A percentile compares a stretch with the other conserved stretches of the same genome.
Evolutionary conservation across 1,139 yeast species (phyloP).

Genomic region (Suhomyces chickasaworum): DNA sequence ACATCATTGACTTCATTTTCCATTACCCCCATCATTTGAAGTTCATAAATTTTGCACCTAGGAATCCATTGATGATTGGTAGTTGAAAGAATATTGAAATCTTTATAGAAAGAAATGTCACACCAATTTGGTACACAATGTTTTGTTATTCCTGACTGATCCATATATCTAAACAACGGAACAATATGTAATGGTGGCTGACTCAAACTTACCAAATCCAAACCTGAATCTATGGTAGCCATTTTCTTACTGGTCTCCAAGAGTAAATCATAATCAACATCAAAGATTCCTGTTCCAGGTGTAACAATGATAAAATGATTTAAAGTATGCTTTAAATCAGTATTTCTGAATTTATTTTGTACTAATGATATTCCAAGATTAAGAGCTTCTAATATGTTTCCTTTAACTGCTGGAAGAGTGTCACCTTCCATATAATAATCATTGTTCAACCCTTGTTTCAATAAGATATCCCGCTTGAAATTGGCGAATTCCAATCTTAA

Average conservation of each 20-base stretch:
- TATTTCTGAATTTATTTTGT: conserved; percentile 78
- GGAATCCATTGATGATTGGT: conserved; percentile 75
- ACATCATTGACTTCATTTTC: conserved; percentile 79
- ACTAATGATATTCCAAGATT: conserved; percentile 79
- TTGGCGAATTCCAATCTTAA: conserved; percentile 82
- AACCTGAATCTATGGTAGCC: conserved; percentile 76
- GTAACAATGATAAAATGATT: conserved; percentile 83
- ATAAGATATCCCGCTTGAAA: conserved; percentile 70
- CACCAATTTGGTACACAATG: conserved; percentile 95
- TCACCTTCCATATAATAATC: conserved; percentile 51
- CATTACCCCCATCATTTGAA: conserved; percentile 98
- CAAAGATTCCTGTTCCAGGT: conserved; percentile 92
- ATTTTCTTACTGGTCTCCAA: conserved; percentile 75
- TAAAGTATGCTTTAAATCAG: conserved; percentile 85
- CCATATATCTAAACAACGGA: conserved; percentile 75
- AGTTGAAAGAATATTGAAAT: conserved; percentile 38
- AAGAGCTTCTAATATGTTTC: conserved; percentile 85
- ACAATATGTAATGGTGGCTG: conserved; percentile 92
- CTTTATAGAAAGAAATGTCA: conserved; percentile 86
- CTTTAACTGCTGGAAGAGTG: conserved; percentile 83
- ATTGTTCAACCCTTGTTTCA: conserved; percentile 45
- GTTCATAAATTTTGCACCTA: conserved; percentile 86
- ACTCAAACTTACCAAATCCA: conserved; percentile 85
- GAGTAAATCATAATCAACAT: conserved; percentile 81
- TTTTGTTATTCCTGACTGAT: conserved; percentile 50